Evolutionary conservation across 106 monocot species (phyloP).

Genomic region (Dendrobium nobile): DNA sequence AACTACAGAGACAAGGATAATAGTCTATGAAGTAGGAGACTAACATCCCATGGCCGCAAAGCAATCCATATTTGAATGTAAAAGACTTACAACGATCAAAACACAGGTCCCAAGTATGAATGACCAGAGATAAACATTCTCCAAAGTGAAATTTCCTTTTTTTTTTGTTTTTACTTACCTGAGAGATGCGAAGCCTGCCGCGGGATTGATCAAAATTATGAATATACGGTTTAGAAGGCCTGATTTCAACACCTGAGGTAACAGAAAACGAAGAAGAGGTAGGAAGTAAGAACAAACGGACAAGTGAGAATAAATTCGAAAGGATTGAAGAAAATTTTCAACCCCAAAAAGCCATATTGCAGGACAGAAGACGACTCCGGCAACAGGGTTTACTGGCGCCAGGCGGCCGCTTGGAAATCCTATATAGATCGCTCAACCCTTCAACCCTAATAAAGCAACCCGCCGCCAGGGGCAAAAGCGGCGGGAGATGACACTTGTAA

Average conservation of each 20-base stretch:
- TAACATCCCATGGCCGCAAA: not conserved
- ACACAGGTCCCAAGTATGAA: no score
- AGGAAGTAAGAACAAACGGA: not conserved
- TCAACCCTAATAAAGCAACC: not conserved
- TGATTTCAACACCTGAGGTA: conserved; percentile 63
- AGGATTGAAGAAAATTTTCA: not conserved
- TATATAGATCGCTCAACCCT: not conserved
- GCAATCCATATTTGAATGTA: not conserved
- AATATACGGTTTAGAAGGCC: conserved; percentile 69
- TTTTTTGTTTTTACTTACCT: conserved; percentile 26
- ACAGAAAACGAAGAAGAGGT: not conserved
- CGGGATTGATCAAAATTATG: conserved; percentile 32
- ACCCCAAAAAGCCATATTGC: conserved; percentile 70
- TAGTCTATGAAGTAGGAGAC: not conserved
- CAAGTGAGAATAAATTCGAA: not conserved
- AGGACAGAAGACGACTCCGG: not conserved
- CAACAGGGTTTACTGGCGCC: not conserved
- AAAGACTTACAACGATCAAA: not conserved
- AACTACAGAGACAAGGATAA: not conserved
- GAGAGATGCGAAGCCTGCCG: conserved; percentile 74
- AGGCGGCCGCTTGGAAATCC: not conserved
- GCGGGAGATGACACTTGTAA: not conserved
- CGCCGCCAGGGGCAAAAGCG: not conserved
- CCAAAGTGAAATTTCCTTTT: no score
- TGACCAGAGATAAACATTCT: not conserved